A percentile compares a stretch with the other conserved stretches of the same genome.
These are phyloP conservation scores for Hagleromyces aurorensis DNA, from an alignment of 805 yeast species.

Conservation along the genomic window DNA sequence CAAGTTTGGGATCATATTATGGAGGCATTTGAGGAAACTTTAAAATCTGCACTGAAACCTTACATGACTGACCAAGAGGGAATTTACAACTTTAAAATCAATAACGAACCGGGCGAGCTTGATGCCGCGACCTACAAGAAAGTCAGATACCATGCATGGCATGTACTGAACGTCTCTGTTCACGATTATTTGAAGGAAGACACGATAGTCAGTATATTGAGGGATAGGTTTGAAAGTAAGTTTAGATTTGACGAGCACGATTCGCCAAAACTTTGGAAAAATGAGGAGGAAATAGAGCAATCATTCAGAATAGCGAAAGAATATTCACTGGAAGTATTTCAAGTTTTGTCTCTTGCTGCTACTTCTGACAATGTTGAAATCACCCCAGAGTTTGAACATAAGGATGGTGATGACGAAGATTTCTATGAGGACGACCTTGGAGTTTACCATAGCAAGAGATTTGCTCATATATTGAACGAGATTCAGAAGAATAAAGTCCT, in stretches of 20 bases:
- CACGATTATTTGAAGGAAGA: conserved; percentile 62
- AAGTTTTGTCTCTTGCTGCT: conserved; percentile 50
- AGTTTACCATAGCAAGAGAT: conserved; percentile 36
- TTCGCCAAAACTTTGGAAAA: conserved; percentile 74
- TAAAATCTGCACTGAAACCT: conserved; percentile 27
- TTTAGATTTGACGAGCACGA: conserved; percentile 82
- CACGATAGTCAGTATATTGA: conserved; percentile 52
- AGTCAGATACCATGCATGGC: conserved; percentile 58
- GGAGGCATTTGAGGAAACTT: conserved; percentile 34
- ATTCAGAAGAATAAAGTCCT: conserved; percentile 49
- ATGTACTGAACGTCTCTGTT: conserved; percentile 45
- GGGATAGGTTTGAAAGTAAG: conserved; percentile 72
- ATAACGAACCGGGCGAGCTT: conserved; percentile 33
- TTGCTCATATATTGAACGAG: conserved; percentile 50
- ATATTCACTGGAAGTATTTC: conserved; percentile 48
- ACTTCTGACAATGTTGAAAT: conserved; percentile 46
- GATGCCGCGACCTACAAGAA: conserved; percentile 36
- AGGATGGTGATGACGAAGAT: conserved; percentile 27
- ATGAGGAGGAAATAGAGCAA: conserved; percentile 61
- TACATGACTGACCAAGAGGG: conserved; percentile 23
- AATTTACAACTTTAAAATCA: conserved; percentile 57
- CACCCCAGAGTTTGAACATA: conserved; percentile 48
- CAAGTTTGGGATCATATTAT: conserved; percentile 57
- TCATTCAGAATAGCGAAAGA: conserved; percentile 54
- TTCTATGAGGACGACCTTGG: conserved; percentile 36